These are phyloP conservation scores for Brassica incana DNA, from an alignment of 345 rosid species.

Conservation along the genomic window DNA sequence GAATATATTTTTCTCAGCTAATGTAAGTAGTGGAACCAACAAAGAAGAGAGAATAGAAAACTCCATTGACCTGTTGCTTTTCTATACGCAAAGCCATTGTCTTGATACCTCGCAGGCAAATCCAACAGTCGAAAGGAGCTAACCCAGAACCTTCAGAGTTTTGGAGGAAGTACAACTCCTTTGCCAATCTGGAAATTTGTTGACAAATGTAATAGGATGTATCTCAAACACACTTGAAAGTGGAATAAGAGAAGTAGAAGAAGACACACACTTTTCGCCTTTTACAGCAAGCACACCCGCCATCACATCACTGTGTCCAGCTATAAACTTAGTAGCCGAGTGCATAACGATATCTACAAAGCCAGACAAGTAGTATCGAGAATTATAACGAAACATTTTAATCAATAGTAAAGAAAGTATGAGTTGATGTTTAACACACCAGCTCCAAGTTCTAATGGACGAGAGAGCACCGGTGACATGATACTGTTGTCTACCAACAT, in stretches of 20 bases:
- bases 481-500: conserved; percentile 91
- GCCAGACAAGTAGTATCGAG: conserved; percentile 11
- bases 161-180: conserved; percentile 81
- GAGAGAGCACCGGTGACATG: conserved; percentile 88
- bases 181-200: conserved; percentile 58
- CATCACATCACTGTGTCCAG: conserved; percentile 96
- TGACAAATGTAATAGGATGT: neutral
- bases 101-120: conserved; percentile 87
- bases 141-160: conserved; percentile 95
- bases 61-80: conserved; percentile 75
- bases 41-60: no score
- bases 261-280: conserved; percentile 67
- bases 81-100: conserved; percentile 92
- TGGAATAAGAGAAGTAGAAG: neutral
- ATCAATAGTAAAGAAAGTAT: neutral
- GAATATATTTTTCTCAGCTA: neutral
- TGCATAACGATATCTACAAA: conserved; percentile 91
- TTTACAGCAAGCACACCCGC: conserved; percentile 93
- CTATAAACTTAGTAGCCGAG: conserved; percentile 88
- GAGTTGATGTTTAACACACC: conserved; percentile 42
- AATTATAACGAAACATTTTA: neutral
- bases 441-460: conserved; percentile 91
- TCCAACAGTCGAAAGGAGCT: conserved; percentile 97
- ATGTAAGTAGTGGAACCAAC: no score
- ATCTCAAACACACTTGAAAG: neutral